A percentile compares a stretch with the other conserved stretches of the same genome.
Evolutionary conservation across 306 rosid species (phyloP).

Genomic region (Dalbergia cochinchinensis): DNA sequence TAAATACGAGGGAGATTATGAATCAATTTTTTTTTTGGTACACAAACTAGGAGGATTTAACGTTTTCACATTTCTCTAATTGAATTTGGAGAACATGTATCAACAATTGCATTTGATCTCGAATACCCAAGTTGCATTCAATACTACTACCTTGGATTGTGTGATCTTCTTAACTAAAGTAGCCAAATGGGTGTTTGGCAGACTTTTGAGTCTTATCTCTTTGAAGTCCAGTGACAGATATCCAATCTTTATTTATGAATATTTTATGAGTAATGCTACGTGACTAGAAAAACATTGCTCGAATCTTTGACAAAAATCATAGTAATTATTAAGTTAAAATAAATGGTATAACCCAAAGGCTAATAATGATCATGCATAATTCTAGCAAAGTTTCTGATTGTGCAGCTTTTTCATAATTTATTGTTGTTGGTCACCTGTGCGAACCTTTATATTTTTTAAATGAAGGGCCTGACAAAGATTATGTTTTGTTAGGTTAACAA

Average conservation of each 20-base stretch:
- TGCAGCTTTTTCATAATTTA: no score
- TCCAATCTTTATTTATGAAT: conserved; percentile 5
- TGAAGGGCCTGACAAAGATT: background rate
- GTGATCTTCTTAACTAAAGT: conserved; percentile 26
- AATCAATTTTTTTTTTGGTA: no score
- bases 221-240: background rate
- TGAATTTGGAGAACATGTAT: background rate
- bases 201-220: background rate
- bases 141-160: conserved; percentile 35
- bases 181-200: conserved; percentile 4
- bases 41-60: no score
- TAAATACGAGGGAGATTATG: no score
- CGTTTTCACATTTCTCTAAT: no score
- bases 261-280: background rate
- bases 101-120: background rate
- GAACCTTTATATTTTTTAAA: background rate
- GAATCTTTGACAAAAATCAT: no score
- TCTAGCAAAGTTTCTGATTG: no score
- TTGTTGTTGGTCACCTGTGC: background rate
- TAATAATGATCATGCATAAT: no score
- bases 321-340: no score
- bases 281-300: no score
- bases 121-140: conserved; percentile 28
- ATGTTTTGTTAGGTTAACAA: background rate
- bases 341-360: no score